phyloP scores from a whole-genome alignment of 768 basidiomycete genomes.

The Trametes cingulata region DNA sequence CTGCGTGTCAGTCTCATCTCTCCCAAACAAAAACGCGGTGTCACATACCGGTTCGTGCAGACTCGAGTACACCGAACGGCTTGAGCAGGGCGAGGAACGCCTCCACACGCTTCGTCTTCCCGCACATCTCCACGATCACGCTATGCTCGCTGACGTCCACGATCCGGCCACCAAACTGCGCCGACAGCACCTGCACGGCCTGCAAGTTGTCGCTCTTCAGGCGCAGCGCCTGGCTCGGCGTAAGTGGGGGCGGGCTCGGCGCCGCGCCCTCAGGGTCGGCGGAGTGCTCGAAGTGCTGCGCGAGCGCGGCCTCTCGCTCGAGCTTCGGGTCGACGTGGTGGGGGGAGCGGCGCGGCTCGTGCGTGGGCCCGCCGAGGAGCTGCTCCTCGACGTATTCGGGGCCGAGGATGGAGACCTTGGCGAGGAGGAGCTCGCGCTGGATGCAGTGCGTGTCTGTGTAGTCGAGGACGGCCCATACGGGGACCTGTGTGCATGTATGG shows the following conservation, averaged over 20 bases:
- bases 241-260: constrained; percentile 35
- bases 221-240: constrained; percentile 80
- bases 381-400: constrained; percentile 96
- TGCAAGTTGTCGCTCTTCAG: constrained; percentile 87
- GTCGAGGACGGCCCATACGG: constrained; percentile 98
- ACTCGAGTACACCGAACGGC: constrained; percentile 95
- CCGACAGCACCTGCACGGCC: constrained; percentile 80
- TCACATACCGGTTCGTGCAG: constrained; percentile 84
- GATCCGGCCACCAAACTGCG: constrained; percentile 89
- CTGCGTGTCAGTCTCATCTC: not conserved
- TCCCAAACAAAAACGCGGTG: not conserved
- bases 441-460: constrained; percentile 93
- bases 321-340: constrained; percentile 48
- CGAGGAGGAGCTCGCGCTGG: constrained; percentile 90
- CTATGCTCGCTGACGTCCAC: constrained; percentile 95
- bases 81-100: constrained; percentile 90
- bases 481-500: constrained; percentile 61
- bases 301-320: constrained; percentile 71
- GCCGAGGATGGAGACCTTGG: constrained; percentile 96
- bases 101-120: constrained; percentile 88
- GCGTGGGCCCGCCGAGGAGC: constrained; percentile 80
- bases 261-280: constrained; percentile 35
- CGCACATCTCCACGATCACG: constrained; percentile 93
- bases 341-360: constrained; percentile 59
- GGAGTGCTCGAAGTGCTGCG: constrained; percentile 74